Evolutionary conservation across 2,329 filamentous ascomycete genomes (phyloP), one percentile per base, ranked within the genome.

Genomic region (Aspergillus chevalieri): DNA sequence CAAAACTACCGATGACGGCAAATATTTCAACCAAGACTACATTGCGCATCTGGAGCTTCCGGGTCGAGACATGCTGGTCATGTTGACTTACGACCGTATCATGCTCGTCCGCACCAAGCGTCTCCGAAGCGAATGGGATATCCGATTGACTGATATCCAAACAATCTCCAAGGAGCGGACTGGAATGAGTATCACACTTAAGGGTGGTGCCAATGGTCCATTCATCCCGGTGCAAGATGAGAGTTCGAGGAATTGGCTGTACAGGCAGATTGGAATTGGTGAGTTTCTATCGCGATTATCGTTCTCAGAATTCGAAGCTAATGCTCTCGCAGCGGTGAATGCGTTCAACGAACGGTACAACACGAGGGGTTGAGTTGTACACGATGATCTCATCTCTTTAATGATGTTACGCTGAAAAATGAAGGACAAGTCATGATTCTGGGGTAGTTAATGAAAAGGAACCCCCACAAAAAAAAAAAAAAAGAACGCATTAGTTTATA

Each of bases 121-220:
- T 64, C 77, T 98, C 62, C 85, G 83, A 47, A 91, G 85, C 15
- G 92, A 97, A 71, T 98, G 93, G 93, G 93, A 98, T 63, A 89
- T 97, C 9, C 87, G 89, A 22, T 78, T 98, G 57, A 96, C 93
- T 65, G 93, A 98, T 66, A 83, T 98, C 17, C 91, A 97, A 76
- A 97, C 91, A 0, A 97, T 98, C 57, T 87, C 86, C 43, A 98
- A 97, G 75, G 94, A 98, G 77, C 78, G 93, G 47, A 98, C 93
- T 0, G 94, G 93, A 0, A 83, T 98, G 72, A 91, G 88, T 58
- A 81, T 98, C 54, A 85, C 87, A 43, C 74, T 97, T 57, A 87
- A 95, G 58, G 92, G 91, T 9, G 92, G 91, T 3, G 88, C 86
- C 2, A 95, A 95, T 65, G 93, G 93, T 0, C 93, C 93, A 2